Evolutionary conservation across 805 yeast genomes (phyloP).

Genomic region (Clavispora vitiphila): DNA sequence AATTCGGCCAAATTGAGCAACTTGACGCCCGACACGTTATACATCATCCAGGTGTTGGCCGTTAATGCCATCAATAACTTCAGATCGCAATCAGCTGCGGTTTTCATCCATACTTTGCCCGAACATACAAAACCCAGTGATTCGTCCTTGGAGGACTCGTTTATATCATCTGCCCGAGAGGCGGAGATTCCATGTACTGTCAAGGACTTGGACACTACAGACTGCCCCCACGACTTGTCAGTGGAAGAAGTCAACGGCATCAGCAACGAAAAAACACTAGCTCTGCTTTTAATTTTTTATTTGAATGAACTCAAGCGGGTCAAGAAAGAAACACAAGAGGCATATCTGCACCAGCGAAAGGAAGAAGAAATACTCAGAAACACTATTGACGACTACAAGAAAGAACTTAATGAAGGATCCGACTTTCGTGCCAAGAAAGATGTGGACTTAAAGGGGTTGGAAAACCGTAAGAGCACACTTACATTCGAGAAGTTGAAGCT

Average conservation of each 20-base stretch:
- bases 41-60: constrained; percentile 34
- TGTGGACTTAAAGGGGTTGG: constrained; percentile 26
- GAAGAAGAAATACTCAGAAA: constrained; percentile 8
- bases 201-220: background rate
- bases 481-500: constrained; percentile 30
- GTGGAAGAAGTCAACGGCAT: constrained; percentile 2
- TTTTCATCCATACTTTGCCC: constrained; percentile 26
- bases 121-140: background rate
- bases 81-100: constrained; percentile 28
- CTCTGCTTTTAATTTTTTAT: constrained; percentile 3
- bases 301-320: constrained; percentile 7
- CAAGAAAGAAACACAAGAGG: constrained; percentile 3
- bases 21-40: constrained; percentile 22
- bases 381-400: constrained; percentile 17
- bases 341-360: constrained; percentile 3
- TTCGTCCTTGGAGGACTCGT: background rate
- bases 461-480: constrained; percentile 27
- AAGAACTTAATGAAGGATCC: constrained; percentile 34
- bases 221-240: background rate
- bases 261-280: constrained; percentile 1
- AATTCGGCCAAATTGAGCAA: constrained; percentile 32
- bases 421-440: constrained; percentile 27
- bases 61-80: constrained; percentile 32
- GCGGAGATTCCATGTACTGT: background rate
- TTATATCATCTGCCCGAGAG: background rate